Percentiles rank a stretch among this genome's conserved stretches.
Conservation (phyloP, 306 rosid species). For the Casuarina glauca region DNA sequence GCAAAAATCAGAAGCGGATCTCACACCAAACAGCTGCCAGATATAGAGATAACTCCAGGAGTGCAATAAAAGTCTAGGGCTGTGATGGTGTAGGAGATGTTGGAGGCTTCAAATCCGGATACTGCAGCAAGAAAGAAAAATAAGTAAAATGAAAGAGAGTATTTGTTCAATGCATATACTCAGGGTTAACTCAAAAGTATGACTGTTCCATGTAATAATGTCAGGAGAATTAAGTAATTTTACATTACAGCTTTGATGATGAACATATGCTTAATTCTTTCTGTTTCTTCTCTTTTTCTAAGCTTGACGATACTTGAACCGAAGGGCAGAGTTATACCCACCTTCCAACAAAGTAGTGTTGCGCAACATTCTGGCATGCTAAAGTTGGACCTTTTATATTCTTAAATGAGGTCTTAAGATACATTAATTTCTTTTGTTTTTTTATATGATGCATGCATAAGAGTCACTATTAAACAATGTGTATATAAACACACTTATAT, state of each 20-base stretch:
- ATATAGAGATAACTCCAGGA: conserved; percentile 17
- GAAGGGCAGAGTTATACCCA: not conserved
- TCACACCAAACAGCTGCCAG: conserved; percentile 28
- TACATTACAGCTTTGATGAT: not conserved
- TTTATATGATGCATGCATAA: not conserved
- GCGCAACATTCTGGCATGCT: not conserved
- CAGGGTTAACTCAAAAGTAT: not conserved
- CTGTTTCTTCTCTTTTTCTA: not conserved
- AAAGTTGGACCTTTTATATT: not conserved
- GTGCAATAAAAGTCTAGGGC: conserved; percentile 57
- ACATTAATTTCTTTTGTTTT: not conserved
- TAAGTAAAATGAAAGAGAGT: conserved; percentile 4
- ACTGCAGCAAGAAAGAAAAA: conserved; percentile 48
- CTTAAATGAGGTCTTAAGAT: not conserved
- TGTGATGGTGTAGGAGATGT: conserved; percentile 89
- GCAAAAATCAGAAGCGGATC: conserved; percentile 19
- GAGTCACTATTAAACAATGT: no score
- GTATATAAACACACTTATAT: no score
- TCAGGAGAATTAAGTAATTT: not conserved
- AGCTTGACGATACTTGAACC: not conserved
- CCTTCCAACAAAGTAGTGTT: not conserved
- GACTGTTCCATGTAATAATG: not conserved
- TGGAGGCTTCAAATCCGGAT: conserved; percentile 98
- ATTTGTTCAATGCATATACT: conserved; percentile 4
- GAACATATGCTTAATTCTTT: not conserved